Percentiles rank a stretch among this genome's conserved stretches.
These are phyloP conservation scores for Suillus subluteus DNA, from an alignment of 768 basidiomycete species.

Conservation along the genomic window DNA sequence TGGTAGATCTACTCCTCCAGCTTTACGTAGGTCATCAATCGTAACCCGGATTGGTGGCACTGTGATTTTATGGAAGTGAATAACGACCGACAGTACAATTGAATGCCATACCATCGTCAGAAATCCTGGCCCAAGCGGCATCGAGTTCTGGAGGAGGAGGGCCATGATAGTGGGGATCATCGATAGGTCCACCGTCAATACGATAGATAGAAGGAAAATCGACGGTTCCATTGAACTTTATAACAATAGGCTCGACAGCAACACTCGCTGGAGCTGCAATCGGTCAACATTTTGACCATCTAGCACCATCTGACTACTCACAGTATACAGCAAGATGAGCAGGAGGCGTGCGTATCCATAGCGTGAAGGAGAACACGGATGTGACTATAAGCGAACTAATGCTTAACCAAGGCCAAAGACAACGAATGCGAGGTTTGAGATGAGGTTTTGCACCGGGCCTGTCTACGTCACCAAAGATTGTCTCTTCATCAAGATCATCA, in stretches of 20 bases:
- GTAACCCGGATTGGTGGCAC: slow-evolving; percentile 14
- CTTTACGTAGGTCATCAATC: slow-evolving; percentile 9
- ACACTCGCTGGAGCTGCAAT: slow-evolving; percentile 15
- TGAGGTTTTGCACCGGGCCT: background rate
- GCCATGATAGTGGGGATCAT: background rate
- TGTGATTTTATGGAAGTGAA: background rate
- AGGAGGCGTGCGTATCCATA: slow-evolving; percentile 8
- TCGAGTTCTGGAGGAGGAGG: background rate
- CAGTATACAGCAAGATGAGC: slow-evolving; percentile 2
- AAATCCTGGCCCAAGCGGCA: background rate
- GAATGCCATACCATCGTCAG: slow-evolving; percentile 10
- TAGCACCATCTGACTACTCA: background rate
- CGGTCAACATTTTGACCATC: background rate
- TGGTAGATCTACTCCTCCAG: slow-evolving; percentile 9
- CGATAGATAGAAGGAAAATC: slow-evolving; percentile 13
- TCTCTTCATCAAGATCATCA: background rate
- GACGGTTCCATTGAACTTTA: slow-evolving; percentile 14
- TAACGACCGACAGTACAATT: background rate
- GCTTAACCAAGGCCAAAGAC: slow-evolving; percentile 10
- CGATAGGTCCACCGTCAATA: background rate
- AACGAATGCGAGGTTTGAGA: background rate
- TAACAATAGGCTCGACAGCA: slow-evolving; percentile 13
- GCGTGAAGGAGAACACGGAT: slow-evolving; percentile 7
- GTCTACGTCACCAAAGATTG: background rate
- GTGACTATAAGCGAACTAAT: slow-evolving; percentile 4